Conservation (phyloP, 495 filamentous ascomycete genomes). For the Penicillium taxi region DNA sequence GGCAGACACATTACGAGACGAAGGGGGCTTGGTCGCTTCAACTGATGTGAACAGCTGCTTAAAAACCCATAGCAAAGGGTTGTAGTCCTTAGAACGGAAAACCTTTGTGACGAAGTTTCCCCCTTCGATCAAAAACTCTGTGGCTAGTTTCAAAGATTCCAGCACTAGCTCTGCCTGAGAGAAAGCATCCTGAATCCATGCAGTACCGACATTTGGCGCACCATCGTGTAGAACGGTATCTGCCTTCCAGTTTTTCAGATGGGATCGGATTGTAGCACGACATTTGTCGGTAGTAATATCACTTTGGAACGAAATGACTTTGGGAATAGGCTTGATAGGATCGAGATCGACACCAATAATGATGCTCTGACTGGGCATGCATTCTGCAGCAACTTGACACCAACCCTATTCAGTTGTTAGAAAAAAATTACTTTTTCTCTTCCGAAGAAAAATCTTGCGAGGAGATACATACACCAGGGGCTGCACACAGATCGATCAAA, state of each 20-base stretch:
- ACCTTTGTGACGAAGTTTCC: constrained; percentile 97
- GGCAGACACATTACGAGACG: constrained; percentile 88
- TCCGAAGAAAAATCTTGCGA: neutral
- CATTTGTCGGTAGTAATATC: constrained; percentile 99
- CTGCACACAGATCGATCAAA: constrained; percentile 92
- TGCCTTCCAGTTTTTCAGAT: constrained; percentile 96
- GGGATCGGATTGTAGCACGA: constrained; percentile 77
- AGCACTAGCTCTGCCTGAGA: constrained; percentile 93
- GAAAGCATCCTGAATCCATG: constrained; percentile 98
- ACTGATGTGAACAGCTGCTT: constrained; percentile 93
- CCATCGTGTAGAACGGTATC: constrained; percentile 97
- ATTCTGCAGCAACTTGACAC: constrained; percentile 96
- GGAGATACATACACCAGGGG: constrained; percentile 66
- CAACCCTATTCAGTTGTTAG: constrained; percentile 58
- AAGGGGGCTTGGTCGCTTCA: constrained; percentile 94
- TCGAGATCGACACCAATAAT: constrained; percentile 93
- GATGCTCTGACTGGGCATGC: constrained; percentile 81
- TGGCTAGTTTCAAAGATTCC: constrained; percentile 85
- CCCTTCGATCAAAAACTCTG: constrained; percentile 83
- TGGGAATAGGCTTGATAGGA: constrained; percentile 92
- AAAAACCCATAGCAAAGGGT: constrained; percentile 92
- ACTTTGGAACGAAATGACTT: constrained; percentile 88
- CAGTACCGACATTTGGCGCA: constrained; percentile 94
- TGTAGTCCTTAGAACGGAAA: constrained; percentile 97
- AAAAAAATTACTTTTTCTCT: constrained; percentile 6